phyloP scores from a whole-genome alignment of 495 filamentous ascomycete genomes.

The Penicillium simplicissimum region DNA sequence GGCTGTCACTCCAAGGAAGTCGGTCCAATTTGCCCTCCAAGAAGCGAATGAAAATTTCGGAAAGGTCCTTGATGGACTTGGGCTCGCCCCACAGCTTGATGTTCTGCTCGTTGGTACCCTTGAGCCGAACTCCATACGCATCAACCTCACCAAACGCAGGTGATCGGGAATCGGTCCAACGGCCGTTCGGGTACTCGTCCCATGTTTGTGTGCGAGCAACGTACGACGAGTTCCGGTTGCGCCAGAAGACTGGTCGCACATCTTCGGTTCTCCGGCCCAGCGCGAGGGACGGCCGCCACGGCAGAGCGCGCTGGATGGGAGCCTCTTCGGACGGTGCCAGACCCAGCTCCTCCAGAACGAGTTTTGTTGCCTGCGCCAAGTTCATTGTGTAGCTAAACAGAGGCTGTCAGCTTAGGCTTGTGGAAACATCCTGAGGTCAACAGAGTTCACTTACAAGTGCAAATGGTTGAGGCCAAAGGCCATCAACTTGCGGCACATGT shows the following conservation, averaged over 20 bases:
- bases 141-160: constrained; percentile 97
- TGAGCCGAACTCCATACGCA: constrained; percentile 90
- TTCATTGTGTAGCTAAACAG: constrained; percentile 90
- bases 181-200: constrained; percentile 99
- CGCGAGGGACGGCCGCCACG: constrained; percentile 92
- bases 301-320: constrained; percentile 79
- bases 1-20: constrained; percentile 92
- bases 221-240: constrained; percentile 94
- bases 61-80: constrained; percentile 73
- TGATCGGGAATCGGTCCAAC: constrained; percentile 97
- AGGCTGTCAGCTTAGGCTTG: constrained; percentile 7
- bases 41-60: constrained; percentile 80
- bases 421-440: neutral
- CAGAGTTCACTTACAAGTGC: constrained; percentile 68
- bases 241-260: constrained; percentile 98
- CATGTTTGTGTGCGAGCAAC: constrained; percentile 94
- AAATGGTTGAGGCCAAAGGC: constrained; percentile 80
- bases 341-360: constrained; percentile 87
- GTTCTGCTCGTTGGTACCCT: constrained; percentile 96
- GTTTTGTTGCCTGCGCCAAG: constrained; percentile 86
- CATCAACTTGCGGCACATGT: constrained; percentile 85
- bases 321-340: constrained; percentile 73
- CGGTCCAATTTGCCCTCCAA: constrained; percentile 75
- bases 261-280: constrained; percentile 88
- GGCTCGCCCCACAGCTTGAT: constrained; percentile 94